phyloP scores from a whole-genome alignment of 495 filamentous ascomycete genomes.

The Polyplosphaeria fusca region DNA sequence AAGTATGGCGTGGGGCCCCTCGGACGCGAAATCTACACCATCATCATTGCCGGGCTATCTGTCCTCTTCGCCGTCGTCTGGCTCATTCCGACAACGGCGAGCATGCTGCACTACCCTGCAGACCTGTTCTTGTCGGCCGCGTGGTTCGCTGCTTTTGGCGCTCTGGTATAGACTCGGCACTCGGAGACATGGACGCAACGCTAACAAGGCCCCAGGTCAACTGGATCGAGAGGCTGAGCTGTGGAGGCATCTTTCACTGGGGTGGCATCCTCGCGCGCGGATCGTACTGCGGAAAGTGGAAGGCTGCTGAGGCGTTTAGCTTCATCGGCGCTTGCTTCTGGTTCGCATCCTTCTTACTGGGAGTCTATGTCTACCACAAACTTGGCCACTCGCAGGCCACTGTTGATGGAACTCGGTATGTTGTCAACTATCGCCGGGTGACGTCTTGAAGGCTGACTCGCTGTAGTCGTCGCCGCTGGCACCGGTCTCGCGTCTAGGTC shows the following conservation, averaged over 20 bases:
- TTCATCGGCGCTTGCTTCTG: conserved; percentile 67
- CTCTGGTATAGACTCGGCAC: neutral
- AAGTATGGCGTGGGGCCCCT: conserved; percentile 43
- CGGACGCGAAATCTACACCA: conserved; percentile 58
- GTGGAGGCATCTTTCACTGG: conserved; percentile 57
- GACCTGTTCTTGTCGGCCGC: conserved; percentile 27
- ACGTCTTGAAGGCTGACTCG: neutral
- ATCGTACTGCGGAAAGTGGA: conserved; percentile 57
- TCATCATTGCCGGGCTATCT: conserved; percentile 56
- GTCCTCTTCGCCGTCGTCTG: conserved; percentile 53
- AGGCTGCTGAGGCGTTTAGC: conserved; percentile 62
- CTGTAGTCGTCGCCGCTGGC: conserved; percentile 11
- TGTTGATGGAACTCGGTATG: conserved; percentile 12
- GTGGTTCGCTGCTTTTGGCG: conserved; percentile 34
- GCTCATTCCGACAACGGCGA: conserved; percentile 53
- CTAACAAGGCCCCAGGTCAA: conserved; percentile 40
- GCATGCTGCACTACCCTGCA: conserved; percentile 38
- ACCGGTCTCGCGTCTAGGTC: conserved; percentile 8
- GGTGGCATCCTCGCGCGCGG: conserved; percentile 36
- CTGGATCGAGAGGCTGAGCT: conserved; percentile 48
- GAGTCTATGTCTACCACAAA: conserved; percentile 11
- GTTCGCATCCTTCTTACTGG: conserved; percentile 45
- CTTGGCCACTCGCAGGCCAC: neutral
- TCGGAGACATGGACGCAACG: neutral
- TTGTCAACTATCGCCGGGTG: neutral